Conservation (phyloP, 2,329 filamentous ascomycete species). For the Clathrospora elynae region DNA sequence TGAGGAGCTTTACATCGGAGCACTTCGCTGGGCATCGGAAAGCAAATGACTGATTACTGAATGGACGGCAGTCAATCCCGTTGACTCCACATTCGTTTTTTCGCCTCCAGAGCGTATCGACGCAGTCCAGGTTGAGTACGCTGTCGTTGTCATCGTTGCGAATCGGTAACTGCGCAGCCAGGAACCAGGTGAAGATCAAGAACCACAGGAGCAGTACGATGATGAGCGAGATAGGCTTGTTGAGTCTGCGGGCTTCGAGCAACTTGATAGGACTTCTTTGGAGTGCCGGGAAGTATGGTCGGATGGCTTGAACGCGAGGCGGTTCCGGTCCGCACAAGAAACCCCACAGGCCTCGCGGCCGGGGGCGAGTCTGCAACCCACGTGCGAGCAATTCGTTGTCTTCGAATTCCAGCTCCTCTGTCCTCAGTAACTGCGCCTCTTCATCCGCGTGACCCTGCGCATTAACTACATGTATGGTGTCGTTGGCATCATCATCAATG, state of each 20-base stretch:
- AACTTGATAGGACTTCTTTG: conserved; percentile 68
- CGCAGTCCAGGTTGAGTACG: conserved; percentile 69
- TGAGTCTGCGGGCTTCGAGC: conserved; percentile 52
- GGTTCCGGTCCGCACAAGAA: conserved; percentile 53
- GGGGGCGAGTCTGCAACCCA: no score
- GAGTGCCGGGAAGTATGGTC: conserved; percentile 63
- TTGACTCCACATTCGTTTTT: conserved; percentile 76
- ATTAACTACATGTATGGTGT: conserved; percentile 7
- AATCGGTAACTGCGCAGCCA: conserved; percentile 63
- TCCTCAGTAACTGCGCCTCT: conserved; percentile 35
- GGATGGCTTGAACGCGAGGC: conserved; percentile 51
- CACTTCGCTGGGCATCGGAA: conserved; percentile 79
- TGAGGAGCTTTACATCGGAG: conserved; percentile 65
- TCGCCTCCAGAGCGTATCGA: conserved; percentile 69
- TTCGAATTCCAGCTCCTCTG: conserved; percentile 37
- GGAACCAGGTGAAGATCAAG: conserved; percentile 67
- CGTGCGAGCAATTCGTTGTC: conserved; percentile 16
- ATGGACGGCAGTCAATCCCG: conserved; percentile 75
- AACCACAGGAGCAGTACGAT: conserved; percentile 68
- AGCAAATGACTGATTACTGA: conserved; percentile 68
- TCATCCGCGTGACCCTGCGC: conserved; percentile 27
- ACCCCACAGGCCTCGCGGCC: conserved; percentile 14
- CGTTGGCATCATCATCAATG: conserved; percentile 13
- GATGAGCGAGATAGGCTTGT: conserved; percentile 62
- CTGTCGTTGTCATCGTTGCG: conserved; percentile 68